These are phyloP conservation scores for Malania oleifera DNA, from an alignment of 164 flowering plant species.

Conservation along the genomic window DNA sequence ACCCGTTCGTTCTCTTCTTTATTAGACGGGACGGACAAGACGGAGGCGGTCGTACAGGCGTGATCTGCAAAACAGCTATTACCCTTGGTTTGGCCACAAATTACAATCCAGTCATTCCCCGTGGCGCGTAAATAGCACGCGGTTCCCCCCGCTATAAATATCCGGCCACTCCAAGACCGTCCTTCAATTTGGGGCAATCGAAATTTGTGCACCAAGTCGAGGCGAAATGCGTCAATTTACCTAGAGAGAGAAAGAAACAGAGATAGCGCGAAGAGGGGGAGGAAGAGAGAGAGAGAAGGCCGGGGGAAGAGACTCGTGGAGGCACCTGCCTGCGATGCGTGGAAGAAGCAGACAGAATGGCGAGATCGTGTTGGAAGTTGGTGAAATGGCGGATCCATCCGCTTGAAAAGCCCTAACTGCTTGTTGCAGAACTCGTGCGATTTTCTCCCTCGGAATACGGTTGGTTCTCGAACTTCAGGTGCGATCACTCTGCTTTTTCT, in stretches of 20 bases:
- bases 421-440: too few relatives aligned
- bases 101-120: too few relatives aligned
- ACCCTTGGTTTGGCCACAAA: too few relatives aligned
- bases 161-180: not conserved
- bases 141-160: not conserved
- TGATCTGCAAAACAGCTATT: too few relatives aligned
- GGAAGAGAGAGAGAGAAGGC: slow-evolving; percentile 6
- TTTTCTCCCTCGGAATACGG: too few relatives aligned
- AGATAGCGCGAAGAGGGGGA: not conserved
- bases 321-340: slow-evolving; percentile 38
- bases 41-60: too few relatives aligned
- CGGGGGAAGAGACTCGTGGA: slow-evolving; percentile 38
- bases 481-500: too few relatives aligned
- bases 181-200: not conserved
- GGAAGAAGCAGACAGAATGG: slow-evolving; percentile 33
- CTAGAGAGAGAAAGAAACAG: not conserved
- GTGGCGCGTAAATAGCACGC: too few relatives aligned
- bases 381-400: slow-evolving; percentile 17
- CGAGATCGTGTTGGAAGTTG: slow-evolving; percentile 20
- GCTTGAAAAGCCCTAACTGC: slow-evolving; percentile 13
- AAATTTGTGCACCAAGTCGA: not conserved
- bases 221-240: slow-evolving; percentile 15
- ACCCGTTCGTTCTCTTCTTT: too few relatives aligned
- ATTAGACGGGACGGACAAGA: too few relatives aligned
- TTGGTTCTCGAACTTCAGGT: not conserved